These are phyloP conservation scores for Guyanaporus albipodus DNA, from an alignment of 768 basidiomycete species.

Conservation along the genomic window DNA sequence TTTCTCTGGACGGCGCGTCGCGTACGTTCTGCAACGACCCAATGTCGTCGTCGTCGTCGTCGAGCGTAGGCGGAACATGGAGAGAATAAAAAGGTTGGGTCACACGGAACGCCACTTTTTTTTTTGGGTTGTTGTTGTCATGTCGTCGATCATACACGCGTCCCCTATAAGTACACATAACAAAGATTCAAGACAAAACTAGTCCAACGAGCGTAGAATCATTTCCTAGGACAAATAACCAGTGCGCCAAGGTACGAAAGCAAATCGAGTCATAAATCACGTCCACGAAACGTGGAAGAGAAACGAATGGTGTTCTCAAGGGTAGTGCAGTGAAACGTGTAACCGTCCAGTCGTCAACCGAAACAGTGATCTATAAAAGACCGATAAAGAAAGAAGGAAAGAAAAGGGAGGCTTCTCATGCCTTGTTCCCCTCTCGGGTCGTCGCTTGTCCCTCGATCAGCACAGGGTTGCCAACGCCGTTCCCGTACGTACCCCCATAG, in stretches of 20 bases:
- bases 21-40: conserved; percentile 34
- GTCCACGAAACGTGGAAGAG: conserved; percentile 23
- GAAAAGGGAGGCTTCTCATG: conserved; percentile 16
- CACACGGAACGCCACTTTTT: too few relatives aligned
- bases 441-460: conserved; percentile 10
- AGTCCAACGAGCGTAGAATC: not conserved
- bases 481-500: conserved; percentile 23
- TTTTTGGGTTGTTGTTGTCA: too few relatives aligned
- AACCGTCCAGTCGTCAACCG: conserved; percentile 12
- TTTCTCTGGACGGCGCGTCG: conserved; percentile 36
- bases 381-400: not conserved
- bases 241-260: conserved; percentile 22
- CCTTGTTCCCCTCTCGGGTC: conserved; percentile 21
- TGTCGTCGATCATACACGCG: conserved; percentile 17
- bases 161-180: conserved; percentile 30
- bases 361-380: conserved; percentile 9
- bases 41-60: too few relatives aligned
- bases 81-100: too few relatives aligned
- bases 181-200: conserved; percentile 15
- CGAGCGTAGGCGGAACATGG: too few relatives aligned
- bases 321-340: not conserved
- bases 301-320: too few relatives aligned
- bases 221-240: conserved; percentile 5
- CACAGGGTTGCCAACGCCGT: conserved; percentile 6
- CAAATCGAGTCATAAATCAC: conserved; percentile 29